phyloP scores from a whole-genome alignment of 257 asterid genomes.

The Leonotis leonurus region DNA sequence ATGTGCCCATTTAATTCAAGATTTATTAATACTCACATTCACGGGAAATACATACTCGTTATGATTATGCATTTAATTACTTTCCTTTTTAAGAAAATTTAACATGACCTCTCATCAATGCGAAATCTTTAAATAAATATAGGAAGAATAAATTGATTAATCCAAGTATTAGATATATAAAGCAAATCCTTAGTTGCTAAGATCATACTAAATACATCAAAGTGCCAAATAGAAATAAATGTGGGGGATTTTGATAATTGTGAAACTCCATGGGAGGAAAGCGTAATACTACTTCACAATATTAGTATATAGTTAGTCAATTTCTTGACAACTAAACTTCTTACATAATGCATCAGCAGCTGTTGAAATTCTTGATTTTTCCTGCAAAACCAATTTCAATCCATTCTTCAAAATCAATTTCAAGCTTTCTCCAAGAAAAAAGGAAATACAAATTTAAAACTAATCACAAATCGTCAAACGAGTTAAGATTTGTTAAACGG shows the following conservation, averaged over 20 bases:
- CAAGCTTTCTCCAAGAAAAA: neutral
- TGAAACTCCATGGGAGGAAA: constrained; percentile 1
- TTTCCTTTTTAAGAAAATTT: too few species aligned
- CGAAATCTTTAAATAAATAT: neutral
- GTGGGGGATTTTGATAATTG: neutral
- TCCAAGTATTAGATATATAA: neutral
- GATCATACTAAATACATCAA: neutral
- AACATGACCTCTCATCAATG: too few species aligned
- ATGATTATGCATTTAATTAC: too few species aligned
- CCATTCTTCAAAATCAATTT: neutral
- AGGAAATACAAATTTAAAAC: too few species aligned
- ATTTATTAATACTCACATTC: too few species aligned
- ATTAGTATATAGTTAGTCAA: constrained; percentile 13
- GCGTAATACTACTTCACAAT: neutral
- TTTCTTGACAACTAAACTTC: constrained; percentile 34
- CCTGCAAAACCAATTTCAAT: constrained; percentile 46
- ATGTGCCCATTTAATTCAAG: too few species aligned
- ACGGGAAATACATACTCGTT: too few species aligned
- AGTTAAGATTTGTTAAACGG: neutral
- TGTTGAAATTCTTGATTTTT: constrained; percentile 41
- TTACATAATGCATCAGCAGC: constrained; percentile 49
- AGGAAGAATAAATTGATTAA: neutral
- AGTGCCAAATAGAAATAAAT: neutral
- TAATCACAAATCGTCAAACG: neutral
- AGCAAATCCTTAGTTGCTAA: neutral